Evolutionary conservation across 2,329 filamentous ascomycete species (phyloP).

Genomic region (Coniochaeta sp.): DNA sequence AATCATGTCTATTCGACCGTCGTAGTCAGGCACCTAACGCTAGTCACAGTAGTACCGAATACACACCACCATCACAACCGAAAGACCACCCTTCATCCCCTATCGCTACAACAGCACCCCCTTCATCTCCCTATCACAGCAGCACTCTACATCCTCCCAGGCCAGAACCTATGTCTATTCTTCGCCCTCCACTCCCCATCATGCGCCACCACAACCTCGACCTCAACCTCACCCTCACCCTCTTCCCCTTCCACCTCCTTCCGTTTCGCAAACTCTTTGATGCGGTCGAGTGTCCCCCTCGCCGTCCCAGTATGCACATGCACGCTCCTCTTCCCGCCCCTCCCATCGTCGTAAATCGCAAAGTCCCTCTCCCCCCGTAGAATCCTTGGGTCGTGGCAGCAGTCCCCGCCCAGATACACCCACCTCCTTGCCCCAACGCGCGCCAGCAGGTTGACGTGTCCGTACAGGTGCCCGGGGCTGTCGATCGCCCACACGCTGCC

Average conservation of each 20-base stretch:
- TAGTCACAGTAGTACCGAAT: no score
- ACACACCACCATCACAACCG: no score
- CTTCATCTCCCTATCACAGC: no score
- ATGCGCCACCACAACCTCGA: slow-evolving; percentile 45
- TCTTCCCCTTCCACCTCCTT: slow-evolving; percentile 10
- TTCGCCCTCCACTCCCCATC: slow-evolving; percentile 37
- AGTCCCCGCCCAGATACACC: slow-evolving; percentile 44
- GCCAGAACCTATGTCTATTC: slow-evolving; percentile 25
- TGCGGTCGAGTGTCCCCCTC: slow-evolving; percentile 29
- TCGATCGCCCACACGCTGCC: slow-evolving; percentile 38
- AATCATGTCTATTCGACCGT: no score
- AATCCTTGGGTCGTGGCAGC: slow-evolving; percentile 44
- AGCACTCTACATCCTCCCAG: slow-evolving; percentile 10
- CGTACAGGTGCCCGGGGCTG: slow-evolving; percentile 41
- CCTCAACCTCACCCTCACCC: slow-evolving; percentile 28
- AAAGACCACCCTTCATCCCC: no score
- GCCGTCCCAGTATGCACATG: slow-evolving; percentile 41
- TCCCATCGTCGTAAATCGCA: slow-evolving; percentile 38
- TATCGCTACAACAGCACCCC: no score
- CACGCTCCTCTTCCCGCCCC: slow-evolving; percentile 37
- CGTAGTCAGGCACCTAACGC: no score
- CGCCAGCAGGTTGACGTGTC: slow-evolving; percentile 42
- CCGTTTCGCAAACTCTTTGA: slow-evolving; percentile 27
- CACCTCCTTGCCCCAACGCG: slow-evolving; percentile 29
- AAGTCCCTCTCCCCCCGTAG: slow-evolving; percentile 43